Evolutionary conservation across 2,329 filamentous ascomycete genomes (phyloP).

Genomic region (Alternaria sp.): DNA sequence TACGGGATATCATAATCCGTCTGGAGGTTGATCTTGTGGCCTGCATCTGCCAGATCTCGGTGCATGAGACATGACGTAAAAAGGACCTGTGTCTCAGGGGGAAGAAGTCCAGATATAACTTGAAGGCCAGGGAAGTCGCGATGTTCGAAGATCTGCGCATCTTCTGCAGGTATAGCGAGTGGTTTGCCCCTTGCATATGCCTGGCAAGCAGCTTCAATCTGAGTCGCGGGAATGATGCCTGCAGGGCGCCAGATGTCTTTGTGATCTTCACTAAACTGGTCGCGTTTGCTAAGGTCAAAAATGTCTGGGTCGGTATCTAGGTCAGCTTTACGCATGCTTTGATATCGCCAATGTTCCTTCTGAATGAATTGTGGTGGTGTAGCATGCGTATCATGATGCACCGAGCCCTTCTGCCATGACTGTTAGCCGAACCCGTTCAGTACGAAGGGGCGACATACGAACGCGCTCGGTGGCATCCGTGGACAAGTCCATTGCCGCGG

Average conservation of each 20-base stretch:
- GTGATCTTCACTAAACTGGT: slow-evolving; percentile 46
- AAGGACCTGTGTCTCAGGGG: slow-evolving; percentile 72
- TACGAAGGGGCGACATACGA: slow-evolving; percentile 39
- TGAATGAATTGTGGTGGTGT: slow-evolving; percentile 48
- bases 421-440: slow-evolving; percentile 36
- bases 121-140: slow-evolving; percentile 66
- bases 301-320: slow-evolving; percentile 60
- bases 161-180: slow-evolving; percentile 28
- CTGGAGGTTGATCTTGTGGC: slow-evolving; percentile 88
- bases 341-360: slow-evolving; percentile 59
- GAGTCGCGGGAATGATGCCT: slow-evolving; percentile 39
- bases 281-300: slow-evolving; percentile 48
- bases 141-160: slow-evolving; percentile 48
- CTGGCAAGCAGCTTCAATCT: slow-evolving; percentile 42
- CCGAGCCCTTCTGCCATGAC: slow-evolving; percentile 29
- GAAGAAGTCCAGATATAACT: slow-evolving; percentile 78
- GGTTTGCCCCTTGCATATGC: slow-evolving; percentile 42
- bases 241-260: slow-evolving; percentile 39
- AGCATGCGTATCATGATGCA: slow-evolving; percentile 51
- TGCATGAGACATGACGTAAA: slow-evolving; percentile 81
- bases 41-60: slow-evolving; percentile 75
- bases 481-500: slow-evolving; percentile 37
- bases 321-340: slow-evolving; percentile 65
- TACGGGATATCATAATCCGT: slow-evolving; percentile 80
- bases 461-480: slow-evolving; percentile 38